These are phyloP conservation scores for Micractinium sp. DNA, from an alignment of 139 green algal genomes.

Conservation along the genomic window DNA sequence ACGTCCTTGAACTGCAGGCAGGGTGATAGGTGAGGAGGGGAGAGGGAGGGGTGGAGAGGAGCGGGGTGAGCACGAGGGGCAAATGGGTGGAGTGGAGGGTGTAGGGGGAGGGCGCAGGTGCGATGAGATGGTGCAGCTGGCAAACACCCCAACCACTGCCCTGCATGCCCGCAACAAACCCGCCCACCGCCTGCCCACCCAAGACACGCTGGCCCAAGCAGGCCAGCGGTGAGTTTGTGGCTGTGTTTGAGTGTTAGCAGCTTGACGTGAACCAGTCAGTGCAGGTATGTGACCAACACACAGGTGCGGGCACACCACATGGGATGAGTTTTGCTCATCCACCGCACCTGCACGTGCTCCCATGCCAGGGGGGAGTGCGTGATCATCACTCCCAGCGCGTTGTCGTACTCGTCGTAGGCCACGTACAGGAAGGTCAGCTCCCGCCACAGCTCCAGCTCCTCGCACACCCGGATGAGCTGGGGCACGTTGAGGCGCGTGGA, in stretches of 20 bases:
- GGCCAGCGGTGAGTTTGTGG: background rate
- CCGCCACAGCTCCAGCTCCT: slow-evolving; percentile 96
- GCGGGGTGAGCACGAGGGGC: background rate
- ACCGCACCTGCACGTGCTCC: slow-evolving; percentile 86
- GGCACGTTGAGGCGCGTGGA: slow-evolving; percentile 97
- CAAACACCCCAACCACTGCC: no score
- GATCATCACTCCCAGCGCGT: slow-evolving; percentile 95
- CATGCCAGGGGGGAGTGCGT: slow-evolving; percentile 91
- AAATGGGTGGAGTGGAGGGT: no score
- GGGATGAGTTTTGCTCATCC: slow-evolving; percentile 94
- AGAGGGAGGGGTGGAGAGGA: background rate
- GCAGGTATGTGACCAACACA: no score
- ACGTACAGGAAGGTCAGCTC: slow-evolving; percentile 96
- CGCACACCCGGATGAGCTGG: slow-evolving; percentile 93
- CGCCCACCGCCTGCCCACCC: no score
- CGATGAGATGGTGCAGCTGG: background rate
- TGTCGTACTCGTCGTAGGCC: slow-evolving; percentile 99
- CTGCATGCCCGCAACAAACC: no score
- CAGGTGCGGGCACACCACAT: no score
- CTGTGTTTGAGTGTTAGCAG: no score
- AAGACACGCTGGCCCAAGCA: background rate
- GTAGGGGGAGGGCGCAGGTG: background rate
- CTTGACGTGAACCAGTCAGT: no score
- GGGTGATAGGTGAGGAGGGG: no score
- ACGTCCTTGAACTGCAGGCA: slow-evolving; percentile 95